These are phyloP conservation scores for Coniferiporia sulphurascens DNA, from an alignment of 1,284 basidiomycete species.

Conservation along the genomic window DNA sequence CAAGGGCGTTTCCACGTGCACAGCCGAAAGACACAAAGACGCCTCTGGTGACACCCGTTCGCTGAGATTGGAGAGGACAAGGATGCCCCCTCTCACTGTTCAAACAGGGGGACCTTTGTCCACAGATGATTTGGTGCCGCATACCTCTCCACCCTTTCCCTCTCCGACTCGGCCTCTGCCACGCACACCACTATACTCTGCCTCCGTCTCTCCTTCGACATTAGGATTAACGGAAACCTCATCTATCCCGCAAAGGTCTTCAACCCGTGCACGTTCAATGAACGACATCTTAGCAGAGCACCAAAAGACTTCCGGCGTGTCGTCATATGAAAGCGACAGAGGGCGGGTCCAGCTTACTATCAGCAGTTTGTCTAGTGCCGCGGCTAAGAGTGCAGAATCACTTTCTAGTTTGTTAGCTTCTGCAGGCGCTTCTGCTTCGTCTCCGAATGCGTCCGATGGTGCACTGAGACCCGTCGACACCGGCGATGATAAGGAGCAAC, in stretches of 20 bases:
- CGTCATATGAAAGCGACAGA: conserved; percentile 20
- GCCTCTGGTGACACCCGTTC: background rate
- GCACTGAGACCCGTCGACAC: background rate
- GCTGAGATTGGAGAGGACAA: conserved; percentile 21
- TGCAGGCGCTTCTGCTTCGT: background rate
- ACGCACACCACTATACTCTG: background rate
- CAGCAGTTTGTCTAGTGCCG: conserved; percentile 2
- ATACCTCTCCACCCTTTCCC: conserved; percentile 18
- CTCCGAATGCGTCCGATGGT: background rate
- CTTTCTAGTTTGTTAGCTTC: background rate
- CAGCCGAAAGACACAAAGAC: background rate
- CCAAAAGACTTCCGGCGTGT: conserved; percentile 35
- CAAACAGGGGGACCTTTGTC: conserved; percentile 29
- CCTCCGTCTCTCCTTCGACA: background rate
- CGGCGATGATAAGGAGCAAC: background rate
- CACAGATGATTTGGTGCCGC: conserved; percentile 6
- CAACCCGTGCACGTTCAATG: conserved; percentile 50
- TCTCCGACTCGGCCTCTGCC: conserved; percentile 14
- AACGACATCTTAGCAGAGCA: conserved; percentile 49
- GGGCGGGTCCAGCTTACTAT: conserved; percentile 21
- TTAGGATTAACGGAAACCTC: conserved; percentile 5
- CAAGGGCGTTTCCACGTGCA: background rate
- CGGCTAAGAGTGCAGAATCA: conserved; percentile 8
- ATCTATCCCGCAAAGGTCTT: conserved; percentile 26
- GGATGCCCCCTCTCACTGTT: conserved; percentile 32